Evolutionary conservation across 345 rosid species (phyloP).

Genomic region (Salix koriyanagi): DNA sequence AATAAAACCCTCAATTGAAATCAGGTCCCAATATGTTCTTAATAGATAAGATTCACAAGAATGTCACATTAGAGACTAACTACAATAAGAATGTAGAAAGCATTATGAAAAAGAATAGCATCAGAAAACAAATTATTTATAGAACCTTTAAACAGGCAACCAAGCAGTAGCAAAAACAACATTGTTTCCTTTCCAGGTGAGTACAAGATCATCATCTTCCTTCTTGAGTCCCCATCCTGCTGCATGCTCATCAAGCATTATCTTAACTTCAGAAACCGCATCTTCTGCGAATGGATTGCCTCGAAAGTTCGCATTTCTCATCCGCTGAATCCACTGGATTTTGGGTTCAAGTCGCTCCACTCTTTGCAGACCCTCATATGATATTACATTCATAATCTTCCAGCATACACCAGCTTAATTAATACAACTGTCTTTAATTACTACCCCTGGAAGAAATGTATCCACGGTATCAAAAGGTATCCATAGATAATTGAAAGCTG

Average conservation of each 20-base stretch:
- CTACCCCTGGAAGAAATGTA: slow-evolving; percentile 65
- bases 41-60: background rate
- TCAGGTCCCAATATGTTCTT: background rate
- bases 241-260: slow-evolving; percentile 86
- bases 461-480: slow-evolving; percentile 85
- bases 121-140: background rate
- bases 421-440: slow-evolving; percentile 78
- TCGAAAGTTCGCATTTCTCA: slow-evolving; percentile 55
- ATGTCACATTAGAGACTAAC: background rate
- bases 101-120: background rate
- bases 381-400: slow-evolving; percentile 86
- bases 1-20: background rate
- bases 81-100: background rate
- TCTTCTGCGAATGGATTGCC: slow-evolving; percentile 52
- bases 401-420: slow-evolving; percentile 53
- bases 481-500: slow-evolving; percentile 80
- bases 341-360: slow-evolving; percentile 74
- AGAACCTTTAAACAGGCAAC: slow-evolving; percentile 42
- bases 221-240: slow-evolving; percentile 91
- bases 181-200: slow-evolving; percentile 94
- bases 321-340: slow-evolving; percentile 44
- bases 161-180: slow-evolving; percentile 89
- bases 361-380: slow-evolving; percentile 66
- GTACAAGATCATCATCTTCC: slow-evolving; percentile 73
- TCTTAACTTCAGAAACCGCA: slow-evolving; percentile 53